Base-by-base conservation (phyloP, 2,329 filamentous ascomycete genomes). In the Botrytis pseudocinerea region DNA sequence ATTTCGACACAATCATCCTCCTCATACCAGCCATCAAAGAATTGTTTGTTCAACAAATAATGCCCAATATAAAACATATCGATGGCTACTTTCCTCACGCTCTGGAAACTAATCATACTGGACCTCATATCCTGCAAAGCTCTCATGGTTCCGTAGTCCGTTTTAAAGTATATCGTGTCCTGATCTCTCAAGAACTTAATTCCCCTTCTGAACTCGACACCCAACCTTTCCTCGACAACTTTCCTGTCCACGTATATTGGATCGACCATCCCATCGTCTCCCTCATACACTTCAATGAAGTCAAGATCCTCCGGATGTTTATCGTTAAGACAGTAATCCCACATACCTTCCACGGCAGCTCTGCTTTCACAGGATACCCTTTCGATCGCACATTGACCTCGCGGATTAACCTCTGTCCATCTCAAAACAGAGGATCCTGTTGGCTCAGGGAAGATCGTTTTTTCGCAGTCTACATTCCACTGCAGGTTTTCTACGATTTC, bases 261-360 rank as follows among this genome's bases (percentile, higher is more conserved):
- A 18, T 71, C 60, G n/a, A 35, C 22, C 3, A 42, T 7, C 9
- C 44, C 35, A 46, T 71, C 20, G 0, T 64, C n/a, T 16, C 38
- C 68, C 35, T 1, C 35, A 8, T 25, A 42, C 14, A n/a, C 54
- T 25, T 66, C 69, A 5, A 71, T 35, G n/a, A 71, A 57, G 32
- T 28, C 22, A 32, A 71, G 14, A 44, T n/a, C 14, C 16, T 59
- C 20, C 20, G 18, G 28, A 35, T 71, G 46, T 25, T 9, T 42
- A 44, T 71, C 60, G 12, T 25, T n/a, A 14, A 71, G 54, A 66
- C 69, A 71, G 25, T 38, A 66, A 44, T 71, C 22, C 69, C 69
- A 71, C 16, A 16, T 16, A 12, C 25, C 8, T 44, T 57, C 38
- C 18, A 66, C 69, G 18, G 35, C n/a, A 16, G 5, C 22, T 7